A percentile compares a stretch with the other conserved stretches of the same genome.
These are phyloP conservation scores for Calycina herbarum DNA, from an alignment of 2,329 filamentous ascomycete species.

Conservation along the genomic window DNA sequence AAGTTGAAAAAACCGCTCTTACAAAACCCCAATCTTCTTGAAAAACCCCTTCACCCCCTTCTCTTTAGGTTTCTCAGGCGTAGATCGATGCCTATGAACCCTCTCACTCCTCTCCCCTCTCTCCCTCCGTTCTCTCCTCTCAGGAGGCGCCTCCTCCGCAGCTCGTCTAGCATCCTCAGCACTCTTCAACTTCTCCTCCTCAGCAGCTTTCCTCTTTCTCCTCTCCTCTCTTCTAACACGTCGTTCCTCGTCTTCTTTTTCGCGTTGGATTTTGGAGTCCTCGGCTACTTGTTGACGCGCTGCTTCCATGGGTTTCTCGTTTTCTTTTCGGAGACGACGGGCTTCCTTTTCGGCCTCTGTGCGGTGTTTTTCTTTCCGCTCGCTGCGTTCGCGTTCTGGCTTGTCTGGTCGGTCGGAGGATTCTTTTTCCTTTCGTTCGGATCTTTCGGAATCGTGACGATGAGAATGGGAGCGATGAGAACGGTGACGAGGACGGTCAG, in stretches of 20 bases:
- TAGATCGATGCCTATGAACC: slow-evolving; percentile 24
- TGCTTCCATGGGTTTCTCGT: slow-evolving; percentile 27
- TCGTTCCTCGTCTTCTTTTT: slow-evolving; percentile 32
- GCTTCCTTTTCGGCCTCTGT: slow-evolving; percentile 31
- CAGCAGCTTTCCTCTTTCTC: slow-evolving; percentile 24
- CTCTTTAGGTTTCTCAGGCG: slow-evolving; percentile 23
- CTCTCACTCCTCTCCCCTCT: slow-evolving; percentile 19
- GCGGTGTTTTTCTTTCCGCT: slow-evolving; percentile 17
- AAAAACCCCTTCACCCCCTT: slow-evolving; percentile 23
- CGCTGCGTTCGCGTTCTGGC: background rate
- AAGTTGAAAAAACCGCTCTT: background rate
- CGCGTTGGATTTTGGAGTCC: slow-evolving; percentile 20
- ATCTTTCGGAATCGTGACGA: slow-evolving; percentile 18
- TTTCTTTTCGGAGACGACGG: slow-evolving; percentile 26
- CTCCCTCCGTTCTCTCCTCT: slow-evolving; percentile 9
- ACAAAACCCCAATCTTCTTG: slow-evolving; percentile 21
- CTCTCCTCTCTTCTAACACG: slow-evolving; percentile 27
- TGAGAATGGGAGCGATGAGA: slow-evolving; percentile 20
- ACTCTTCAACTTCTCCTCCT: slow-evolving; percentile 23
- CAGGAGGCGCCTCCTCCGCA: slow-evolving; percentile 9
- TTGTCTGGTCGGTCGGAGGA: slow-evolving; percentile 18
- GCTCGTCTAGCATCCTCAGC: slow-evolving; percentile 7
- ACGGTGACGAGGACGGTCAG: slow-evolving; percentile 16
- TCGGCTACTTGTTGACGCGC: slow-evolving; percentile 29
- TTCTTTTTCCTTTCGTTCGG: slow-evolving; percentile 22